Conservation (phyloP, 208 protist genomes). For the Acanthamoeba triangularis region DNA sequence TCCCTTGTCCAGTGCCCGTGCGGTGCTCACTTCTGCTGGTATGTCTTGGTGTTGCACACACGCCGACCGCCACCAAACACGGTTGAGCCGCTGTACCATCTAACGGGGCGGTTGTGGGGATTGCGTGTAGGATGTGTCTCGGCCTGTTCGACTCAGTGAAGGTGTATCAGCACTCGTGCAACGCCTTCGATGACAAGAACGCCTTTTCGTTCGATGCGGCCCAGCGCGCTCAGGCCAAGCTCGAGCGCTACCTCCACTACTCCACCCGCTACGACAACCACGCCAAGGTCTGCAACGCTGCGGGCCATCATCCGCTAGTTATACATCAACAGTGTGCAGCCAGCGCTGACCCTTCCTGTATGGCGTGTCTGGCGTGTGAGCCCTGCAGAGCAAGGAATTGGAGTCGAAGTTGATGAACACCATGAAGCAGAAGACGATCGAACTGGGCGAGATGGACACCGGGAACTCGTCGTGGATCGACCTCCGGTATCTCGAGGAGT, state of each 20-base stretch:
- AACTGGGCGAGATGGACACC: conserved; percentile 26
- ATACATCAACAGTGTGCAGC: background rate
- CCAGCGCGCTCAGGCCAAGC: conserved; percentile 42
- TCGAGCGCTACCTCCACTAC: conserved; percentile 61
- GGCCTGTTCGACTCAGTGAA: conserved; percentile 36
- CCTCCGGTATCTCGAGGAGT: conserved; percentile 57
- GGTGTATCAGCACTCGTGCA: conserved; percentile 66
- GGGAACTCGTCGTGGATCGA: conserved; percentile 49
- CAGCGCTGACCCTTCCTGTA: background rate
- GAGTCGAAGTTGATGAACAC: conserved; percentile 8
- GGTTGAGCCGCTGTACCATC: background rate
- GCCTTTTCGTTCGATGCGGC: conserved; percentile 35
- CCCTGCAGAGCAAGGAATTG: conserved; percentile 14
- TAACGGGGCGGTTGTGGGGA: background rate
- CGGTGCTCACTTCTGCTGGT: conserved; percentile 53
- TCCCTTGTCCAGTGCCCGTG: background rate
- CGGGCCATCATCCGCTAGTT: background rate
- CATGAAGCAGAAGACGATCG: conserved; percentile 26
- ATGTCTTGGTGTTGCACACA: background rate
- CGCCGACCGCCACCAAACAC: background rate
- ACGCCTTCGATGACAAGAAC: conserved; percentile 53
- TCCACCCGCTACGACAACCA: conserved; percentile 39
- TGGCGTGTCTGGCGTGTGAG: background rate
- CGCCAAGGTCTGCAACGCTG: conserved; percentile 6
- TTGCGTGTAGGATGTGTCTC: conserved; percentile 11